Base-by-base conservation (phyloP, 495 filamentous ascomycete species). In the Hypoxylon subgilvum region DNA sequence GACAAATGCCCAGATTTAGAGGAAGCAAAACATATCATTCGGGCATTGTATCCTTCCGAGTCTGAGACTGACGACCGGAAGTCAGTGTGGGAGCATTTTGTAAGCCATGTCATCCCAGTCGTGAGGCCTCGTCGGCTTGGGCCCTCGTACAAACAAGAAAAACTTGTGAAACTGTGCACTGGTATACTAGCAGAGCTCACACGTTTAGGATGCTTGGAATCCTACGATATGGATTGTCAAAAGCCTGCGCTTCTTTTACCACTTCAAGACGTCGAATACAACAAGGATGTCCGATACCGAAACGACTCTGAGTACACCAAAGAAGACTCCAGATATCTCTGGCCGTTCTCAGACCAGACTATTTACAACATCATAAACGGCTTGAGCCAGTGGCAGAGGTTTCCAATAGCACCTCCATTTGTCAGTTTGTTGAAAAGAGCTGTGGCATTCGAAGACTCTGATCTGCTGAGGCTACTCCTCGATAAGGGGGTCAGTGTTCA, bases 51-150 rank as follows among this genome's bases (percentile, higher is more conserved):
- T 31, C 47, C 47, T 30, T 13, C 13, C 1, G 2, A 22, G 17
- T 27, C n/a, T n/a, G n/a, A 13, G 3, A 21, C 10, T 10, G 4
- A 40, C 9, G 35, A 31, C 4, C 6, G 9, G 16, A 30, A 17
- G 14, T 14, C 19, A 22, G 25, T 45, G 6, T 51, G 47, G 47
- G 47, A 40, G 41, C 10, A 51, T 10, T 51, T 51, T 16, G 22
- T 10, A 4, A 21, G 23, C 2, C 17, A 40, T n/a, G 8, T 21
- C 3, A 30, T 40, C 16, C 36, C 36, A 21, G 36, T n/a, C n/a
- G n/a, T n/a, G n/a, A n/a, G n/a, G n/a, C n/a, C n/a, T n/a, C n/a
- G n/a, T n/a, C n/a, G n/a, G n/a, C n/a, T n/a, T n/a, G 1, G 2
- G 36, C 14, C 17, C 16, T 2, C 9, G n/a, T n/a, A n/a, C n/a